phyloP scores from a whole-genome alignment of 2,329 filamentous ascomycete species.

The Amesomyces nigricolor region DNA sequence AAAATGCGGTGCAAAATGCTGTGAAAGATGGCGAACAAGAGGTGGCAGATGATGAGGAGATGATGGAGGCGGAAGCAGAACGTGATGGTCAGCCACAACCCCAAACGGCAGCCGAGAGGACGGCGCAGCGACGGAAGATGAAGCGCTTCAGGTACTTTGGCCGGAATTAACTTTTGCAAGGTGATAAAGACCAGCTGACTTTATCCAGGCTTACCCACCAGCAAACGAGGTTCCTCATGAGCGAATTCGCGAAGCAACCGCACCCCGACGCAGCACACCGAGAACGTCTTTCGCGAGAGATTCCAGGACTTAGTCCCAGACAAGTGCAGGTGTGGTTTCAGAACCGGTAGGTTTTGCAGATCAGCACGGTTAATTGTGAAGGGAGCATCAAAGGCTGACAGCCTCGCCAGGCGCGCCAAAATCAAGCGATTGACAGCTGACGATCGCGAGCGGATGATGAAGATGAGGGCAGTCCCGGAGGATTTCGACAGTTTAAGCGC shows the following conservation, averaged over 20 bases:
- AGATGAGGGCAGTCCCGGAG: constrained; percentile 65
- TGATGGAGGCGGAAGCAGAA: constrained; percentile 45
- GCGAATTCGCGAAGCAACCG: constrained; percentile 90
- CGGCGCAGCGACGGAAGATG: constrained; percentile 59
- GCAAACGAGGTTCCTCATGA: constrained; percentile 96
- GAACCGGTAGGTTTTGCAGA: constrained; percentile 63
- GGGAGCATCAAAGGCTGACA: constrained; percentile 16
- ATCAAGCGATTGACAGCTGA: constrained; percentile 67
- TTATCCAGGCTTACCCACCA: constrained; percentile 75
- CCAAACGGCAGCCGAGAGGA: constrained; percentile 52
- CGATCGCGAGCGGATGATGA: constrained; percentile 65
- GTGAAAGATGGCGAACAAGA: constrained; percentile 49
- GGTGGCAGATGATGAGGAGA: constrained; percentile 52
- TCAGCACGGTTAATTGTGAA: not conserved
- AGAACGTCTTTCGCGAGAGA: constrained; percentile 80
- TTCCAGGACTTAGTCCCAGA: constrained; percentile 82
- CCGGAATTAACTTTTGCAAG: not conserved
- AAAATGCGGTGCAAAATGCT: constrained; percentile 35
- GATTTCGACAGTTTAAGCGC: constrained; percentile 67
- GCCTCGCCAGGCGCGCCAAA: constrained; percentile 53
- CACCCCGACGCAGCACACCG: constrained; percentile 89
- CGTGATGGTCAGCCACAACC: constrained; percentile 39
- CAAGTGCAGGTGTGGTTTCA: constrained; percentile 99
- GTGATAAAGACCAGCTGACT: constrained; percentile 32
- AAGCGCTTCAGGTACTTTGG: constrained; percentile 67